Conservation (phyloP, 768 basidiomycete genomes). For the Tulasnella calospora region DNA sequence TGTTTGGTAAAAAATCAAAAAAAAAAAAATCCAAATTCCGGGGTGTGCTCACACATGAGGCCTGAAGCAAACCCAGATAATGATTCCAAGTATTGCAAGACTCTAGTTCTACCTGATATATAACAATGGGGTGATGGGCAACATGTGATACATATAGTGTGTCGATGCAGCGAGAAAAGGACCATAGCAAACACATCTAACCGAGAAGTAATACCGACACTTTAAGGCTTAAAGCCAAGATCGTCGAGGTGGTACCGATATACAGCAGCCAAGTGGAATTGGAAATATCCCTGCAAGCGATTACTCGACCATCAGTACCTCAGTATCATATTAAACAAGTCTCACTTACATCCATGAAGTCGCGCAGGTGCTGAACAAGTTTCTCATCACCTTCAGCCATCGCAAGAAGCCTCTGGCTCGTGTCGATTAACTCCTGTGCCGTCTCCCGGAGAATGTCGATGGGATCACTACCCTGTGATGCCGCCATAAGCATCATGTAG, state of each 20-base stretch:
- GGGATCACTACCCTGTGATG: too few species aligned
- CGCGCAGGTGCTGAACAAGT: not conserved
- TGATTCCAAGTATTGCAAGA: too few species aligned
- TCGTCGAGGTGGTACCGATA: not conserved
- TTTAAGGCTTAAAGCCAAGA: not conserved
- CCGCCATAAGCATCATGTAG: too few species aligned
- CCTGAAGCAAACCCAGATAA: too few species aligned
- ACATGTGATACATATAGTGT: not conserved
- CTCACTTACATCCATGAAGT: not conserved
- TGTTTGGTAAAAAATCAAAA: too few species aligned
- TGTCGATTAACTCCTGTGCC: not conserved
- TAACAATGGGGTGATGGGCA: too few species aligned
- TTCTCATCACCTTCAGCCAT: not conserved
- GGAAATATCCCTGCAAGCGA: not conserved
- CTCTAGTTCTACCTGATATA: too few species aligned
- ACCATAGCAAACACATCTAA: not conserved
- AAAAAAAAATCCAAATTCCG: too few species aligned
- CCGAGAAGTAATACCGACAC: not conserved
- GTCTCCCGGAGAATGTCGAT: too few species aligned
- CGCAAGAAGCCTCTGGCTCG: not conserved
- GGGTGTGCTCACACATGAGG: too few species aligned
- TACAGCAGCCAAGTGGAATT: not conserved
- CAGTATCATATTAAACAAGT: not conserved
- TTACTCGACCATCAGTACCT: not conserved
- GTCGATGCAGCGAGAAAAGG: not conserved